Conservation (phyloP, 2,329 filamentous ascomycete genomes). For the Colletotrichum trifolii region DNA sequence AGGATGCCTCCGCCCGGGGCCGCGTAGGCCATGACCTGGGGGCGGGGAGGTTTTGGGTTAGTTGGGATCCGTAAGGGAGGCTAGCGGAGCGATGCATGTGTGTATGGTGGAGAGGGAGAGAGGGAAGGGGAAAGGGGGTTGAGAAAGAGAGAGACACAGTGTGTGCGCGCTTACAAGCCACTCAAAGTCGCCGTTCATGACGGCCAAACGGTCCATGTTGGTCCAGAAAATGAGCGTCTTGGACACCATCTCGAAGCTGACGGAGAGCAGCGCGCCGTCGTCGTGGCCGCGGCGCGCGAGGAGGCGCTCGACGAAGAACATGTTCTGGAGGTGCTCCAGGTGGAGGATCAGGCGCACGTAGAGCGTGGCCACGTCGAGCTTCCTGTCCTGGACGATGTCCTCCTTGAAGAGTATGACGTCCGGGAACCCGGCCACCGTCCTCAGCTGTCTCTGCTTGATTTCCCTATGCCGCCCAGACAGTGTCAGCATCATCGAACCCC, state of each 20-base stretch:
- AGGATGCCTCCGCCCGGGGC: slow-evolving; percentile 61
- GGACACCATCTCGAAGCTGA: slow-evolving; percentile 60
- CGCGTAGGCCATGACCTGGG: slow-evolving; percentile 60
- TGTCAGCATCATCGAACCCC: neutral
- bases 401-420: slow-evolving; percentile 51
- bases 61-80: slow-evolving; percentile 5
- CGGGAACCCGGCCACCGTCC: slow-evolving; percentile 49
- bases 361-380: slow-evolving; percentile 44
- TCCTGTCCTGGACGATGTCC: slow-evolving; percentile 49
- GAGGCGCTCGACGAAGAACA: slow-evolving; percentile 69
- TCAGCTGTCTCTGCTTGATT: slow-evolving; percentile 48
- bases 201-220: slow-evolving; percentile 57
- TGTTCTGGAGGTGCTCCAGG: slow-evolving; percentile 65
- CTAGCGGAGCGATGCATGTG: neutral
- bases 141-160: too few species aligned
- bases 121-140: too few species aligned
- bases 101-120: neutral
- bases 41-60: too few species aligned
- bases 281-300: slow-evolving; percentile 57
- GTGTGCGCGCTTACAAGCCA: slow-evolving; percentile 54
- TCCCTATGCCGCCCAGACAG: slow-evolving; percentile 40
- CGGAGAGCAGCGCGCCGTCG: slow-evolving; percentile 52
- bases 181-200: slow-evolving; percentile 57
- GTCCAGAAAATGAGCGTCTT: slow-evolving; percentile 61
- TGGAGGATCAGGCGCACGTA: slow-evolving; percentile 59